These are phyloP conservation scores for Hyphopichia pseudoburtonii DNA, from an alignment of 1,139 yeast genomes.

Conservation along the genomic window DNA sequence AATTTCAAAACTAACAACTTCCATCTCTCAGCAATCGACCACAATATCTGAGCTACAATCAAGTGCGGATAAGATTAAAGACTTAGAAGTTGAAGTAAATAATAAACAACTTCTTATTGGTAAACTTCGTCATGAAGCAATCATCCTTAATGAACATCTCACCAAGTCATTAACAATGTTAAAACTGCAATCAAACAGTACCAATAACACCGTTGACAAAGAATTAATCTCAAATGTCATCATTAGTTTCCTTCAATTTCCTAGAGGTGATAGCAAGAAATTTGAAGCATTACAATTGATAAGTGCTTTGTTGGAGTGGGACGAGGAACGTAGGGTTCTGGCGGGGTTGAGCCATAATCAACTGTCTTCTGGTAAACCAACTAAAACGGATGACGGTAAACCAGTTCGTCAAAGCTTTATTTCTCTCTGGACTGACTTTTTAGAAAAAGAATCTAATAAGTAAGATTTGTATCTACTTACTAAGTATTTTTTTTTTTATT, in stretches of 20 bases:
- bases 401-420: conserved; percentile 68
- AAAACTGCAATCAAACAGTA: conserved; percentile 67
- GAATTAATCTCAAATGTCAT: conserved; percentile 84
- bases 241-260: conserved; percentile 80
- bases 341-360: conserved; percentile 70
- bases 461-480: conserved; percentile 10
- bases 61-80: conserved; percentile 10
- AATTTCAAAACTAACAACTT: conserved; percentile 10
- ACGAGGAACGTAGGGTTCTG: conserved; percentile 72
- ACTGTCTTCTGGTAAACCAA: conserved; percentile 12
- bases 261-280: conserved; percentile 91
- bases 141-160: conserved; percentile 89
- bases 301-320: conserved; percentile 85
- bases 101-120: conserved; percentile 82
- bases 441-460: conserved; percentile 68
- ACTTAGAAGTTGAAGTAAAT: conserved; percentile 44
- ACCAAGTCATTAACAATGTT: conserved; percentile 82
- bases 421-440: conserved; percentile 83
- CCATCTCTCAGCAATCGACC: conserved; percentile 12
- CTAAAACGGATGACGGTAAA: conserved; percentile 19
- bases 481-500: not conserved
- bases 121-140: conserved; percentile 91
- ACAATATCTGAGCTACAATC: conserved; percentile 15
- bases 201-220: conserved; percentile 74
- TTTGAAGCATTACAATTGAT: conserved; percentile 87